Base-by-base conservation (phyloP, 495 filamentous ascomycete species). In the Aspergillus funiculosus region DNA sequence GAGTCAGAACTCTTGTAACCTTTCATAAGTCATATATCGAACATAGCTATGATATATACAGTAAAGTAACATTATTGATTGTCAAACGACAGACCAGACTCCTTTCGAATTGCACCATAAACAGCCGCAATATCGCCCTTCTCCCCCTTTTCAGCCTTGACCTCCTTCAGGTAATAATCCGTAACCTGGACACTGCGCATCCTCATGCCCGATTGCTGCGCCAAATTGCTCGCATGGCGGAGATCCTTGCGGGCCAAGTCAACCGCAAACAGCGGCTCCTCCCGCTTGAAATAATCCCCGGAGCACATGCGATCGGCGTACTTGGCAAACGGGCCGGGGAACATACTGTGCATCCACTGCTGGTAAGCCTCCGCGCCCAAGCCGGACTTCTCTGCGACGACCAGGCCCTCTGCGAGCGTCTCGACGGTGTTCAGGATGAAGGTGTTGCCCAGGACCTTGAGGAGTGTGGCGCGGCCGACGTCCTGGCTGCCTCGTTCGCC, bases 361-460 rank as follows among this genome's bases (percentile, higher is more conserved):
- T 86, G 79, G 43, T 92, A 62, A 25, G 81, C 78, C 1, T 81
- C 79, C 10, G 65, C 67, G 5, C 89, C 89, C 15, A 95, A 63
- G 0, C 89, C 89, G 0, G 79, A 75, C 59, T 89, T 87, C 62
- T 95, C 90, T 5, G 88, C 87, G 4, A 88, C 69, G 1, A 81
- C 76, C 50, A 87, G 74, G 2, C 79, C 81, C 68, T 95, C 89
- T 11, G 82, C 78, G 5, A 96, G 63, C 20, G 81, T 72, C 58
- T 89, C 84, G 14, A 92, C 79, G 68, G 89, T 90, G 61, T 86
- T 82, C 21, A 95, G 58, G 52, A 95, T 77, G 66, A 95, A 89
- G 6, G 82, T 86, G 60, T 96, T 96, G 21, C 89, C 90, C 11
- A 92, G 74, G 30, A 94, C 62, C 65, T 95, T 96, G 17, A 95